Evolutionary conservation across 2,329 filamentous ascomycete species (phyloP), one percentile per base, ranked within the genome.

Genomic region (Lachnellula hyalina): DNA sequence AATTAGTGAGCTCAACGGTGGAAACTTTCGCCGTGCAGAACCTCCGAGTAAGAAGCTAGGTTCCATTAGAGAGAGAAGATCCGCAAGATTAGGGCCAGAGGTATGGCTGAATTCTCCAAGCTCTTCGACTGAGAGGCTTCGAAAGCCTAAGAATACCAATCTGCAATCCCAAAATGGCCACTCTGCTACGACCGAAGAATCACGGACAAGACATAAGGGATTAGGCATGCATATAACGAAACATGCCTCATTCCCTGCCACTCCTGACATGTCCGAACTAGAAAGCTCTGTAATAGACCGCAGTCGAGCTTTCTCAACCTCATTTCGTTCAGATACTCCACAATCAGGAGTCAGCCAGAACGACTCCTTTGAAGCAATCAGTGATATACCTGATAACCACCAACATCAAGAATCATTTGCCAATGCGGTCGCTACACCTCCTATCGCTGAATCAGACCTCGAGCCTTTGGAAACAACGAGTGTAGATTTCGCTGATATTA

Each of bases 391-490:
- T 19, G 59, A 63, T 9, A 52, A 34, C 34, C 23, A 42, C 28
- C 28, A 11, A 4, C 57, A 54, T 19, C 78, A 81, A 54, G 84
- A 82, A 11, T 74, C 82, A 35, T 86, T 87, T 64, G 55, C 63
- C 63, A 80, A 76, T 66, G 84, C 78, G 57, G 83, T 85, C 49
- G 86, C 88, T 50, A 90, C 89, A 9, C 88, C 89, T 32, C 88
- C 88, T 6, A 83, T 90, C 61, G 86, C 83, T 8, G 89, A 91
- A 59, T 81, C 84, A 21, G 87, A 91, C 57, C 71, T 83, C 11
- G 86, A 87, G 60, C 79, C 82, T 9, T 79, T 83, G 57, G 73
- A 72, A 21, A 78, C 81, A 47, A 66, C 70, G 5, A 78, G 81
- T 60, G 77, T 80, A 47, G 74, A 76, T 12, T 70, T 81, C 15